Evolutionary conservation across 2,329 filamentous ascomycete genomes (phyloP).

Genomic region (Penicillium hesseltinei): DNA sequence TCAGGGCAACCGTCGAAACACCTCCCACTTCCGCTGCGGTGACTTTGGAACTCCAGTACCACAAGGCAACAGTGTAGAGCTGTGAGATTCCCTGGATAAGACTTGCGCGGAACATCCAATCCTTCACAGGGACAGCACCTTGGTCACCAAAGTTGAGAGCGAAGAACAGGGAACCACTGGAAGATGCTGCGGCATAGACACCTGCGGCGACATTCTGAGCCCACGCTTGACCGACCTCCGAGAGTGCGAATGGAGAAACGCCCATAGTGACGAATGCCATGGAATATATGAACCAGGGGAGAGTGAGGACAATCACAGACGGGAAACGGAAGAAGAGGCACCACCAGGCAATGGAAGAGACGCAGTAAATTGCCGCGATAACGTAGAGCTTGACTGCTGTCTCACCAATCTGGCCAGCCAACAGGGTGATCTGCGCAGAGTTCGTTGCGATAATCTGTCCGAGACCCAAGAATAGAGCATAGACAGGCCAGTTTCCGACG

Average conservation of each 20-base stretch:
- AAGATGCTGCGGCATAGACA: slow-evolving; percentile 61
- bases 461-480: slow-evolving; percentile 60
- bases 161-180: slow-evolving; percentile 65
- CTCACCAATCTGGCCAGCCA: slow-evolving; percentile 63
- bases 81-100: slow-evolving; percentile 66
- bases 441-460: slow-evolving; percentile 64
- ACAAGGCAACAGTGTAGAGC: slow-evolving; percentile 62
- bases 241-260: slow-evolving; percentile 53
- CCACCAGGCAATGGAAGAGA: slow-evolving; percentile 62
- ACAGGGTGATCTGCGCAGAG: slow-evolving; percentile 65
- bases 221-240: slow-evolving; percentile 48
- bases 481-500: slow-evolving; percentile 62
- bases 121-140: slow-evolving; percentile 60
- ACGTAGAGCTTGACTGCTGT: slow-evolving; percentile 59
- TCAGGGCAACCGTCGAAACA: slow-evolving; percentile 36
- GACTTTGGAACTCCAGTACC: slow-evolving; percentile 62
- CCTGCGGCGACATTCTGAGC: slow-evolving; percentile 61
- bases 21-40: slow-evolving; percentile 44
- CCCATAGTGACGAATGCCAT: slow-evolving; percentile 62
- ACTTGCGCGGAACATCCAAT: slow-evolving; percentile 65
- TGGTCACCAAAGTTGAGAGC: slow-evolving; percentile 66
- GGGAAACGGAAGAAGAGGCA: slow-evolving; percentile 57
- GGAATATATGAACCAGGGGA: slow-evolving; percentile 63
- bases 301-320: slow-evolving; percentile 56
- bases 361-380: slow-evolving; percentile 59